Evolutionary conservation across 2,329 filamentous ascomycete species (phyloP).

Genomic region (Westerdykella ornata): DNA sequence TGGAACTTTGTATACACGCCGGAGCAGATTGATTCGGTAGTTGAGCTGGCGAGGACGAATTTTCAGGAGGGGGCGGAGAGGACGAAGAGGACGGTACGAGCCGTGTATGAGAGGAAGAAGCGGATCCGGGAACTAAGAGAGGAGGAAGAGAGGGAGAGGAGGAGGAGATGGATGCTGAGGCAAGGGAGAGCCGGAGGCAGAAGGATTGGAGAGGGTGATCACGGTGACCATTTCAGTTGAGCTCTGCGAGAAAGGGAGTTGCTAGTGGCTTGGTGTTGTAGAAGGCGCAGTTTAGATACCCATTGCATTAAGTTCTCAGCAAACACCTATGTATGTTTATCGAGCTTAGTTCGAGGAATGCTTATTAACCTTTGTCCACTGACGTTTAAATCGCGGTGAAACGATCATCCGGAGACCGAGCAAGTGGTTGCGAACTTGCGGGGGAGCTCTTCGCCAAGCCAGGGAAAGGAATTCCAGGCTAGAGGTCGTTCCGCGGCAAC

Average conservation of each 20-base stretch:
- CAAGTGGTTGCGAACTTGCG: too few relatives aligned
- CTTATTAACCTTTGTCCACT: too few relatives aligned
- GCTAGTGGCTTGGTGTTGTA: too few relatives aligned
- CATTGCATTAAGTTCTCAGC: too few relatives aligned
- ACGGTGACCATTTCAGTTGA: constrained; percentile 60
- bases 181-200: constrained; percentile 48
- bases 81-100: constrained; percentile 70
- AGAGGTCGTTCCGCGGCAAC: too few relatives aligned
- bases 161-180: constrained; percentile 38
- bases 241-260: background rate
- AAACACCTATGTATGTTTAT: too few relatives aligned
- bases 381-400: too few relatives aligned
- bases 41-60: constrained; percentile 76
- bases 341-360: too few relatives aligned
- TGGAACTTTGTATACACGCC: constrained; percentile 98
- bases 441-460: too few relatives aligned
- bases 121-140: constrained; percentile 53
- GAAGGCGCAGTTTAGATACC: too few relatives aligned
- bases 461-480: too few relatives aligned
- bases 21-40: constrained; percentile 79
- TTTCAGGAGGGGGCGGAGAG: constrained; percentile 75
- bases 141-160: constrained; percentile 34
- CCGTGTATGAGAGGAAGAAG: constrained; percentile 91
- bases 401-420: too few relatives aligned
- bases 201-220: constrained; percentile 49